These are phyloP conservation scores for Quillaja saponaria DNA, from an alignment of 306 rosid species.

Conservation along the genomic window DNA sequence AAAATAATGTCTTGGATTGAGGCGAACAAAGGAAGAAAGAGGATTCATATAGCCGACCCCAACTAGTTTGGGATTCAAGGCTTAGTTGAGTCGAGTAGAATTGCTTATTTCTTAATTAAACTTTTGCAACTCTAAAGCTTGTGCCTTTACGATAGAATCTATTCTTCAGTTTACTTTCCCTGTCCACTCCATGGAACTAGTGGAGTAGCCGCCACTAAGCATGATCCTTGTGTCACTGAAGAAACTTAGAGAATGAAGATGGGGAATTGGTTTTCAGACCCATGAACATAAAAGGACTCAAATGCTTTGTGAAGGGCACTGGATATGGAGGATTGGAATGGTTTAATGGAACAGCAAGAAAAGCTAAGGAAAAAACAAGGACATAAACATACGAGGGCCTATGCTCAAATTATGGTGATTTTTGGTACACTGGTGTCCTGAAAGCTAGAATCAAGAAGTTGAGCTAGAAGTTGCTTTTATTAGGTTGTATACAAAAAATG, in stretches of 20 bases:
- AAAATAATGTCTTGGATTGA: too few species aligned
- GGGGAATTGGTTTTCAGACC: too few species aligned
- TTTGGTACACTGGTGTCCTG: background rate
- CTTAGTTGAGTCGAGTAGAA: too few species aligned
- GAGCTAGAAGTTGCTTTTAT: background rate
- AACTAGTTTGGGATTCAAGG: too few species aligned
- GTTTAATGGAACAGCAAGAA: background rate
- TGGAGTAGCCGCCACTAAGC: background rate
- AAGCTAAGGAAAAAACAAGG: background rate
- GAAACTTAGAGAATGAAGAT: too few species aligned
- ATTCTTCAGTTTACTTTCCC: background rate
- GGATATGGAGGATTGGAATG: background rate
- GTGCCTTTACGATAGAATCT: background rate
- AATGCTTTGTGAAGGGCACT: background rate
- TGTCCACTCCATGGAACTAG: background rate
- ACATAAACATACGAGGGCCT: too few species aligned
- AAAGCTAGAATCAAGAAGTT: background rate
- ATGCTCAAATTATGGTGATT: background rate
- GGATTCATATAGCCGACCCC: too few species aligned
- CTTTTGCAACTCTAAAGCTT: too few species aligned
- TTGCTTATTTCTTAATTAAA: too few species aligned
- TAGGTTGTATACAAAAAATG: slow-evolving; percentile 11
- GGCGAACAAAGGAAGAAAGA: too few species aligned
- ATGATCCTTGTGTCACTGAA: background rate
- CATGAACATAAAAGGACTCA: background rate